Evolutionary conservation across 768 basidiomycete species (phyloP).

Genomic region (Lanmaoa rubissima): DNA sequence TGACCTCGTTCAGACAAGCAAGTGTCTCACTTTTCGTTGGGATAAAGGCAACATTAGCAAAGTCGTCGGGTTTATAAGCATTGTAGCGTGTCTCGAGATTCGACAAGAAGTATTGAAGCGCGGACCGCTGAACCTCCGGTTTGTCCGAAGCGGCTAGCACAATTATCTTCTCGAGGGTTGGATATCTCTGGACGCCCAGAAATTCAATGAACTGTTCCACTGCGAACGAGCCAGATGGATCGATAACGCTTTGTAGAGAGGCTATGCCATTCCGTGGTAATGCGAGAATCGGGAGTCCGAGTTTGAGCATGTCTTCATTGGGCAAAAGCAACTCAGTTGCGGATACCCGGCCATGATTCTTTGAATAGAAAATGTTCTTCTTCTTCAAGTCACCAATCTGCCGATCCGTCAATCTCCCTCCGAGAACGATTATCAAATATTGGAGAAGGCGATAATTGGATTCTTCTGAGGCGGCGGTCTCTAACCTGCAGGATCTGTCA

Average conservation of each 20-base stretch:
- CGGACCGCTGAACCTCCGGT: neutral
- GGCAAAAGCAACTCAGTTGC: constrained; percentile 75
- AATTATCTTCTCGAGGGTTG: constrained; percentile 5
- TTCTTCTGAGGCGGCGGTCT: constrained; percentile 6
- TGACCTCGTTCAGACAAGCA: constrained; percentile 11
- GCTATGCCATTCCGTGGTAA: neutral
- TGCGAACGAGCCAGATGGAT: neutral
- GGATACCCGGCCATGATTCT: neutral
- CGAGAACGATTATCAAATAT: constrained; percentile 63
- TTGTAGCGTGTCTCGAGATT: constrained; percentile 8
- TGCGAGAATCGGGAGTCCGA: constrained; percentile 74
- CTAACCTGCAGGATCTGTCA: constrained; percentile 7
- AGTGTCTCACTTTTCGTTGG: constrained; percentile 7
- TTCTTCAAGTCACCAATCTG: neutral
- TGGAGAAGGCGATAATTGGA: constrained; percentile 34
- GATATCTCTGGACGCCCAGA: constrained; percentile 2
- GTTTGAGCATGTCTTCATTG: constrained; percentile 54
- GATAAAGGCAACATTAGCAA: constrained; percentile 9
- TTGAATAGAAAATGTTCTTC: constrained; percentile 9
- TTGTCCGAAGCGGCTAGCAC: constrained; percentile 4
- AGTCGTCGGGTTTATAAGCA: constrained; percentile 10
- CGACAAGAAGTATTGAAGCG: constrained; percentile 11
- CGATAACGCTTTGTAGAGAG: neutral
- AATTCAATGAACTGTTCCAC: neutral
- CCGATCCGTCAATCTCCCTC: constrained; percentile 12